Conservation (phyloP, 164 flowering plant genomes). For the Euptelea pleiosperma region DNA sequence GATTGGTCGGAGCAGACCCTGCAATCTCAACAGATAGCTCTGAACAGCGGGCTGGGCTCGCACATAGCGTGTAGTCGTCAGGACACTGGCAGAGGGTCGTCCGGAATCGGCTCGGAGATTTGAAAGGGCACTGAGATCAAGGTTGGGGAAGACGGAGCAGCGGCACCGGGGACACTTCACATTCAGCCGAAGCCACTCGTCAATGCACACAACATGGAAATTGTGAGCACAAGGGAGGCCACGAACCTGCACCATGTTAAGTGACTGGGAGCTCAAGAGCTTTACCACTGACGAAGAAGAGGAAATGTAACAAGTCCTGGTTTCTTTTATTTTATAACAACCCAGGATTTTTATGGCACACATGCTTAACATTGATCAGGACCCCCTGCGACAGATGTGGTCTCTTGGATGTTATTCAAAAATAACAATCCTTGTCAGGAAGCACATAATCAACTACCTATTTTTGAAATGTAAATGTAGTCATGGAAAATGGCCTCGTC, state of each 20-base stretch:
- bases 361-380: too few species aligned
- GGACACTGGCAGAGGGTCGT: conserved; percentile 42
- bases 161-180: conserved; percentile 97
- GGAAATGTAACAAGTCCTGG: too few species aligned
- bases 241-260: conserved; percentile 66
- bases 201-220: conserved; percentile 96
- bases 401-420: too few species aligned
- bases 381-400: too few species aligned
- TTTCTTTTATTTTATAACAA: too few species aligned
- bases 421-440: too few species aligned
- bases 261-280: background rate
- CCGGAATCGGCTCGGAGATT: conserved; percentile 69
- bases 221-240: conserved; percentile 99
- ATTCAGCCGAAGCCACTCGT: conserved; percentile 92
- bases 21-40: conserved; percentile 71
- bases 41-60: conserved; percentile 63
- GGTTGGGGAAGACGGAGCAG: conserved; percentile 91
- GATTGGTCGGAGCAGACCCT: conserved; percentile 67
- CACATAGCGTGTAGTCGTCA: conserved; percentile 48
- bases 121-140: conserved; percentile 88
- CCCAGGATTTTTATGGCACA: too few species aligned
- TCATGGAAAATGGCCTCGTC: too few species aligned
- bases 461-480: too few species aligned
- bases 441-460: too few species aligned
- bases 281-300: background rate